Evolutionary conservation across 2,329 filamentous ascomycete genomes (phyloP).

Genomic region (Helotiales sp.): DNA sequence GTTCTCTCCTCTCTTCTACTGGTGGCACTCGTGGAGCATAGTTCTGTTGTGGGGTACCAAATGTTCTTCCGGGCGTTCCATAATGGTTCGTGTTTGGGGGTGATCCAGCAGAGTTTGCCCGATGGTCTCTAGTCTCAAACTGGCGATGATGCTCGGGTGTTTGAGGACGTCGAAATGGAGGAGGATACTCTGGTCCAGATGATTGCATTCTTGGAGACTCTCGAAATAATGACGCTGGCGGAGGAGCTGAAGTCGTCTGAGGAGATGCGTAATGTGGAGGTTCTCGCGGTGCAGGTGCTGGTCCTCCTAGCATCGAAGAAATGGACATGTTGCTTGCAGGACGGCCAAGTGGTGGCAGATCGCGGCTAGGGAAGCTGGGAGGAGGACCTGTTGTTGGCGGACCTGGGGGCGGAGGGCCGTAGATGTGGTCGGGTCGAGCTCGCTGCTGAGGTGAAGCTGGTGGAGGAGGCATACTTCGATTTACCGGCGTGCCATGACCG

Average conservation of each 20-base stretch:
- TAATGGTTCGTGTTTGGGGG: slow-evolving; percentile 43
- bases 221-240: slow-evolving; percentile 7
- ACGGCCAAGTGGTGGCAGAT: slow-evolving; percentile 52
- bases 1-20: slow-evolving; percentile 48
- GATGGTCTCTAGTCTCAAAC: slow-evolving; percentile 47
- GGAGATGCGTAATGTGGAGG: slow-evolving; percentile 50
- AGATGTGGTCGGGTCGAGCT: slow-evolving; percentile 33
- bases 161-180: slow-evolving; percentile 65
- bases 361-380: slow-evolving; percentile 49
- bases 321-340: slow-evolving; percentile 62
- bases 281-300: slow-evolving; percentile 46
- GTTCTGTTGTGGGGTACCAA: slow-evolving; percentile 58
- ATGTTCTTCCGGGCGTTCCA: slow-evolving; percentile 59
- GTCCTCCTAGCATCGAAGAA: slow-evolving; percentile 66
- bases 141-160: slow-evolving; percentile 68
- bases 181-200: slow-evolving; percentile 57
- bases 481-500: slow-evolving; percentile 32
- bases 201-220: slow-evolving; percentile 37
- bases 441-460: slow-evolving; percentile 49
- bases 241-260: slow-evolving; percentile 35
- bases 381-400: slow-evolving; percentile 42
- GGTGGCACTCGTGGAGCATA: slow-evolving; percentile 52
- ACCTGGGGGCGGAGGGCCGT: slow-evolving; percentile 38
- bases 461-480: slow-evolving; percentile 47
- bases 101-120: slow-evolving; percentile 37